These are phyloP conservation scores for Diaporthe amygdali DNA, from an alignment of 2,329 filamentous ascomycete genomes.

Conservation along the genomic window DNA sequence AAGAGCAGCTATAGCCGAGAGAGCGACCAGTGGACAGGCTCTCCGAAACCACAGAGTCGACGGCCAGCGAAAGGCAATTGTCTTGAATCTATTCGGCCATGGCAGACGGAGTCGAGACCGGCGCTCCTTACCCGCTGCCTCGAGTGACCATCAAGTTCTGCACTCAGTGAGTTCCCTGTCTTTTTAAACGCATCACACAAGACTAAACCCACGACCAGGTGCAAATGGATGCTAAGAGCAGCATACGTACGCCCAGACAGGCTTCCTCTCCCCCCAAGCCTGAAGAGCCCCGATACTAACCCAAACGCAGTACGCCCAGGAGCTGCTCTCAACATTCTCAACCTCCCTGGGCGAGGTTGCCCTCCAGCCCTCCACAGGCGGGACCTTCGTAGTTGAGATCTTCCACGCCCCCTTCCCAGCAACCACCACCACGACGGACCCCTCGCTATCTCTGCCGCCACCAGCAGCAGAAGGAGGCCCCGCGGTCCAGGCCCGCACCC, in stretches of 20 bases:
- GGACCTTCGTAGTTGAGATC: conserved; percentile 79
- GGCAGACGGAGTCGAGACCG: conserved; percentile 24
- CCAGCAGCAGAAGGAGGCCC: too few species aligned
- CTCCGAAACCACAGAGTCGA: background rate
- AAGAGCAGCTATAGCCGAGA: background rate
- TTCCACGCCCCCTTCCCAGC: conserved; percentile 43
- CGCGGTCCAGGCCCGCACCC: conserved; percentile 50
- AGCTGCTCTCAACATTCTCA: conserved; percentile 91
- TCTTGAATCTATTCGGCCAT: conserved; percentile 27
- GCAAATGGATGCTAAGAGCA: conserved; percentile 87
- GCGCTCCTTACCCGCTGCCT: conserved; percentile 56
- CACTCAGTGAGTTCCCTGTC: conserved; percentile 54
- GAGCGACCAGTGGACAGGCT: background rate
- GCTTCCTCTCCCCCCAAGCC: background rate
- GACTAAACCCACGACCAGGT: conserved; percentile 52
- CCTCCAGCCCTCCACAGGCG: conserved; percentile 83
- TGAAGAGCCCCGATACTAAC: background rate
- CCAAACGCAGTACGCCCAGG: conserved; percentile 80
- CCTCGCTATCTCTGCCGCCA: too few species aligned
- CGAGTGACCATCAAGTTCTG: conserved; percentile 90
- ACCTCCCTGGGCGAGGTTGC: conserved; percentile 85
- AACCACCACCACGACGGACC: too few species aligned
- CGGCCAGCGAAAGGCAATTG: background rate
- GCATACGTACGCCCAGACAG: conserved; percentile 69
- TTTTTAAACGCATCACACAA: too few species aligned